phyloP scores from a whole-genome alignment of 768 basidiomycete genomes.

The Boletus speciosus region DNA sequence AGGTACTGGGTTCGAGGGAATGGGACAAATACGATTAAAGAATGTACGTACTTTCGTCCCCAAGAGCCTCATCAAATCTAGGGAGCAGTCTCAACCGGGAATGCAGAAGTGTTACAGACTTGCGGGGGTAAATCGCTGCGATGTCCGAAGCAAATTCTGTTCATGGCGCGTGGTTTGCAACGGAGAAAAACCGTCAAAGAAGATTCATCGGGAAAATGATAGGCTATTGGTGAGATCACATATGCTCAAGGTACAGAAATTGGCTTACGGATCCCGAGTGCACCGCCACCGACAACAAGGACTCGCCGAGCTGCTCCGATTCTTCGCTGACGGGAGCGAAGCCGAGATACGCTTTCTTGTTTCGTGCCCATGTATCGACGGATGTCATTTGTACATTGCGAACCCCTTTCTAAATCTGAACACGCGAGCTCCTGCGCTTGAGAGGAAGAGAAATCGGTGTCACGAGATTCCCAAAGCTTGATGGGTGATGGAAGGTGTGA shows the following conservation, averaged over 20 bases:
- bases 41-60: constrained; percentile 43
- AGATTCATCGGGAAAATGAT: background rate
- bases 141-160: constrained; percentile 66
- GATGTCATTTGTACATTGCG: background rate
- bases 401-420: background rate
- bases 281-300: constrained; percentile 69
- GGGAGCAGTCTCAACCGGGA: constrained; percentile 54
- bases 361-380: constrained; percentile 42
- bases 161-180: background rate
- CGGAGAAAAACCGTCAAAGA: background rate
- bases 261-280: constrained; percentile 64
- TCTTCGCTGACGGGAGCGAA: constrained; percentile 46
- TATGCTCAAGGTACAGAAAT: background rate
- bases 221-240: background rate
- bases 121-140: constrained; percentile 47
- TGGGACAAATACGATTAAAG: background rate
- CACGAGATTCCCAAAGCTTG: constrained; percentile 45
- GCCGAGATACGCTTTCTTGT: constrained; percentile 46
- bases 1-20: background rate
- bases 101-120: constrained; percentile 56
- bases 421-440: too few species aligned
- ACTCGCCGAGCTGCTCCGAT: constrained; percentile 49
- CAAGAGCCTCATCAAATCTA: constrained; percentile 49
- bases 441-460: background rate
- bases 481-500: constrained; percentile 53